phyloP scores from a whole-genome alignment of 2,329 filamentous ascomycete species.

The Emericellopsis atlantica region DNA sequence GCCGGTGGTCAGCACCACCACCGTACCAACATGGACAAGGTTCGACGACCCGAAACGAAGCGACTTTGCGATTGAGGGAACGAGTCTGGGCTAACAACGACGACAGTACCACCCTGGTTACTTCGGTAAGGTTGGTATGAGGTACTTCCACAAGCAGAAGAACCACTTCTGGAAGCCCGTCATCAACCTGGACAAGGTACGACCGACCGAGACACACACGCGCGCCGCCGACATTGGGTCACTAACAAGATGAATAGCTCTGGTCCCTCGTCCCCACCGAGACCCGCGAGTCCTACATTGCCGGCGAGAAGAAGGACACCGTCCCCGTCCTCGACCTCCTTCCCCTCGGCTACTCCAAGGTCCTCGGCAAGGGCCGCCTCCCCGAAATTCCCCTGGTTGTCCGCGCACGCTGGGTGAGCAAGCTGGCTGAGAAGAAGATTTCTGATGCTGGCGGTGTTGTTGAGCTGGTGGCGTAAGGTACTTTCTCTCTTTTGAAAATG shows the following conservation, averaged over 20 bases:
- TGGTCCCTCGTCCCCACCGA: conserved; percentile 91
- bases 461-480: conserved; percentile 73
- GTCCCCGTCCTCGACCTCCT: conserved; percentile 97
- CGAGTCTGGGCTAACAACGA: background rate
- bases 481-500: too few relatives aligned
- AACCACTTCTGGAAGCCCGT: conserved; percentile 98
- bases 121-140: conserved; percentile 95
- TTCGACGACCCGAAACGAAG: conserved; percentile 41
- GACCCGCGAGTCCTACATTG: conserved; percentile 85
- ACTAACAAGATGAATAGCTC: conserved; percentile 45
- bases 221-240: conserved; percentile 1
- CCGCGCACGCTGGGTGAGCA: conserved; percentile 87
- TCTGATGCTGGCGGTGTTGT: conserved; percentile 92
- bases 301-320: conserved; percentile 70
- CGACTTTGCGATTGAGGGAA: background rate
- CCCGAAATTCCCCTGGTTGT: conserved; percentile 85
- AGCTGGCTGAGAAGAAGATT: conserved; percentile 97
- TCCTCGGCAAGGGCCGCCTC: conserved; percentile 95
- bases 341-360: conserved; percentile 93
- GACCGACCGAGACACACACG: conserved; percentile 2
- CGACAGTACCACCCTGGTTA: conserved; percentile 90
- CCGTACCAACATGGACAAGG: conserved; percentile 54
- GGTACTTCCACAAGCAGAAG: conserved; percentile 91
- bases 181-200: conserved; percentile 97
- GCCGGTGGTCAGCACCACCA: conserved; percentile 97